A percentile compares a stretch with the other conserved stretches of the same genome.
Evolutionary conservation across 2,329 filamentous ascomycete species (phyloP).

Genomic region (Bipolaris zeicola): DNA sequence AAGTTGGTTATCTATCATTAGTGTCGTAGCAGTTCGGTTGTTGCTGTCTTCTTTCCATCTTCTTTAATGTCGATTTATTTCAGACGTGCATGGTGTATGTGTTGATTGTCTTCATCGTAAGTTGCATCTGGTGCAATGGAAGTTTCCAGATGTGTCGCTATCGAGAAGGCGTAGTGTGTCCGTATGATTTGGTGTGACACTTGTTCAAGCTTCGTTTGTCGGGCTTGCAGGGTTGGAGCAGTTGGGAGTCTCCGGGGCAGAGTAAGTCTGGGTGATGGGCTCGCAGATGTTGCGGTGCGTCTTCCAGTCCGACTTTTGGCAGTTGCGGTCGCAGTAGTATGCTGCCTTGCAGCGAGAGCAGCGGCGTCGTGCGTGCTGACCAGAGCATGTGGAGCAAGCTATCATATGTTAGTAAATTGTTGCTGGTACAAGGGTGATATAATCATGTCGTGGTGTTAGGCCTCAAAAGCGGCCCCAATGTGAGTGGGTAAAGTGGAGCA

Average conservation of each 20-base stretch:
- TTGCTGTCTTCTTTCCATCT: background rate
- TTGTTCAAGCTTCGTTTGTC: constrained; percentile 24
- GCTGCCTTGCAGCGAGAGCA: constrained; percentile 57
- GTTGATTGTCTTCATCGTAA: background rate
- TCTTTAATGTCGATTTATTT: background rate
- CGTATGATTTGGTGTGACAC: background rate
- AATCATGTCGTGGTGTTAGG: constrained; percentile 7
- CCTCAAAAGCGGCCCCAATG: constrained; percentile 10
- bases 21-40: background rate
- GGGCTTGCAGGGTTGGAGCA: constrained; percentile 36
- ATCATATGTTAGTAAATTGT: constrained; percentile 10
- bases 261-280: constrained; percentile 29
- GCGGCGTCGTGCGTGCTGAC: constrained; percentile 31
- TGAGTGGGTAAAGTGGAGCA: constrained; percentile 24
- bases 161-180: background rate
- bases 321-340: constrained; percentile 59
- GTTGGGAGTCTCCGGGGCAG: constrained; percentile 33
- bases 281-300: constrained; percentile 55
- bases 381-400: constrained; percentile 36
- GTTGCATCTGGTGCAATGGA: background rate
- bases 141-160: background rate
- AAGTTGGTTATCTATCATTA: constrained; percentile 4
- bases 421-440: background rate
- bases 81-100: background rate
- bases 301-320: constrained; percentile 60